Percentiles rank a stretch among this genome's conserved stretches.
Conservation (phyloP, 257 asterid genomes). For the Solanum tacnaense region DNA sequence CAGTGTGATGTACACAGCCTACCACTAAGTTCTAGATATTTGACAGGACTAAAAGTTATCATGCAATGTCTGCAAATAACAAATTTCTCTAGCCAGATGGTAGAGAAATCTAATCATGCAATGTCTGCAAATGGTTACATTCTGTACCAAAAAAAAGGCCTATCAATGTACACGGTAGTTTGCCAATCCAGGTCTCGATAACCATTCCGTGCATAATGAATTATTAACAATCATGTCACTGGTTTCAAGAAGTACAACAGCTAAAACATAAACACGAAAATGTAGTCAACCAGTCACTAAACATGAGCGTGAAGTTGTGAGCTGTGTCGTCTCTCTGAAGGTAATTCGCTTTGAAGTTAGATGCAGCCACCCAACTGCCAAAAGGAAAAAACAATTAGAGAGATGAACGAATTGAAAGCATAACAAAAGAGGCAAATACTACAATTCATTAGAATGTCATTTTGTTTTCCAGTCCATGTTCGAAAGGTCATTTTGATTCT, state of each 20-base stretch:
- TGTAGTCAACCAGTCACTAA: not conserved
- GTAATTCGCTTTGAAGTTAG: conserved; percentile 16
- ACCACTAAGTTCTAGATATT: not conserved
- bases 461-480: not conserved
- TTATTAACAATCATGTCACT: not conserved
- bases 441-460: not conserved
- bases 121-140: not conserved
- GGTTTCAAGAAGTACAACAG: not conserved
- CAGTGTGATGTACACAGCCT: not conserved
- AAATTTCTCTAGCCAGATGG: not conserved
- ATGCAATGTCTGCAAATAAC: not conserved
- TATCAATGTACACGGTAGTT: not conserved
- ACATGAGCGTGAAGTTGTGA: not conserved
- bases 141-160: not conserved
- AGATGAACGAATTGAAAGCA: not conserved
- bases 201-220: not conserved
- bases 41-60: not conserved
- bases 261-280: not conserved
- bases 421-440: not conserved
- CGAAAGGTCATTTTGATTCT: not conserved
- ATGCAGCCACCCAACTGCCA: conserved; percentile 87
- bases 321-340: not conserved
- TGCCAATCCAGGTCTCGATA: not conserved
- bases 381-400: not conserved
- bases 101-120: not conserved